These are phyloP conservation scores for Xylaria curta DNA, from an alignment of 495 filamentous ascomycete species.

Conservation along the genomic window DNA sequence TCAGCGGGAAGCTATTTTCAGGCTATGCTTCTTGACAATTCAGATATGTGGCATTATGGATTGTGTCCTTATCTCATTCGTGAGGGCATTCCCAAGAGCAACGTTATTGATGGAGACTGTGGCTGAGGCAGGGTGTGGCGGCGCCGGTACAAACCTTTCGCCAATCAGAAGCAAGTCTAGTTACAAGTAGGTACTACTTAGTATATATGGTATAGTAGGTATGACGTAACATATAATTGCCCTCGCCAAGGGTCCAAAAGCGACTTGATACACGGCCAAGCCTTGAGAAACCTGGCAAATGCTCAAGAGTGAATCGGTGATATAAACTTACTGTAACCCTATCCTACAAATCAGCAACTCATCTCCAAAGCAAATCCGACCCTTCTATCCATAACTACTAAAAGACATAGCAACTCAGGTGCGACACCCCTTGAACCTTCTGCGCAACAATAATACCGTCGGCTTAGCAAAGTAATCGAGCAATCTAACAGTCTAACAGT, in stretches of 20 bases:
- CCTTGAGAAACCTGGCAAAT: conserved; percentile 10
- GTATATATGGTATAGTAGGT: too few relatives aligned
- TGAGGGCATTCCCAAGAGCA: too few relatives aligned
- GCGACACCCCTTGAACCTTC: neutral
- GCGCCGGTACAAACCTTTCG: neutral
- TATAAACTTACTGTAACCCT: conserved; percentile 1
- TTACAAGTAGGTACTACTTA: too few relatives aligned
- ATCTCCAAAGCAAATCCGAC: neutral
- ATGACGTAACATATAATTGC: conserved; percentile 6
- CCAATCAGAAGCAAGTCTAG: conserved; percentile 5
- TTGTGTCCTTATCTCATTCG: neutral
- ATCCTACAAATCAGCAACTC: neutral
- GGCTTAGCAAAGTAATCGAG: neutral
- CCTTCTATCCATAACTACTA: too few relatives aligned
- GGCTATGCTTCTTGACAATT: neutral
- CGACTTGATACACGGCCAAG: neutral
- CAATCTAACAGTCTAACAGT: conserved; percentile 15
- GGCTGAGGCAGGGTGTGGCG: neutral
- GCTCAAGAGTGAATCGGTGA: neutral
- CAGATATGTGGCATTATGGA: neutral
- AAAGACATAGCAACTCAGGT: neutral
- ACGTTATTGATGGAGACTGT: neutral
- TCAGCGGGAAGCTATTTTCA: neutral
- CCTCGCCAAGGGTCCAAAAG: neutral
- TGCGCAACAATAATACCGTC: neutral